phyloP scores from a whole-genome alignment of 306 rosid genomes.

The Gleditsia sinensis region DNA sequence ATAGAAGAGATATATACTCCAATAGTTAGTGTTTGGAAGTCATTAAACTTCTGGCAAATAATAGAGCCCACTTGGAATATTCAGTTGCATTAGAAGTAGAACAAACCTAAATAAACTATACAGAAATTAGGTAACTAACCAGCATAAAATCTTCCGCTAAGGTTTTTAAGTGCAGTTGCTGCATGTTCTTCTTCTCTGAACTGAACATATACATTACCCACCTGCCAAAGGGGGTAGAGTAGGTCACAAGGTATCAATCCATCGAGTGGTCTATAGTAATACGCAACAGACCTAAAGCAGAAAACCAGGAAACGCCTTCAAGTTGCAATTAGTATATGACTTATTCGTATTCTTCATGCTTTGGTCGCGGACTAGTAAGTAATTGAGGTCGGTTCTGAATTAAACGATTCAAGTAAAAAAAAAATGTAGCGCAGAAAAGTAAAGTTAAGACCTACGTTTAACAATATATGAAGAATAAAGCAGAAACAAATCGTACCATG shows the following conservation, averaged over 20 bases:
- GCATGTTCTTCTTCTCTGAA: constrained; percentile 74
- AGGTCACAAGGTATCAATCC: not conserved
- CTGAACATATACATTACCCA: constrained; percentile 79
- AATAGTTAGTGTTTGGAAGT: not conserved
- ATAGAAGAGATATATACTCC: not conserved
- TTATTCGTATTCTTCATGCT: not conserved
- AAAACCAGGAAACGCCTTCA: not conserved
- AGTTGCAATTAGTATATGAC: not conserved
- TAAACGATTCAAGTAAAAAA: too few species aligned
- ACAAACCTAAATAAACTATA: not conserved
- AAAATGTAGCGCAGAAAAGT: not conserved
- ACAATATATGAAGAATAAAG: not conserved
- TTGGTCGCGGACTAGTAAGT: not conserved
- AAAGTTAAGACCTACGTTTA: not conserved
- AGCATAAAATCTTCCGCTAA: constrained; percentile 68
- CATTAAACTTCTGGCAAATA: not conserved
- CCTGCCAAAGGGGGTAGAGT: constrained; percentile 37
- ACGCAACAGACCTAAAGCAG: not conserved
- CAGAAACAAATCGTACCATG: constrained; percentile 45
- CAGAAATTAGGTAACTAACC: constrained; percentile 39
- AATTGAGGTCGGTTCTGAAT: too few species aligned
- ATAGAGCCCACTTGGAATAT: not conserved
- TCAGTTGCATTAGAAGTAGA: not conserved
- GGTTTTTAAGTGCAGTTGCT: constrained; percentile 57
- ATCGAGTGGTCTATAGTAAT: not conserved